Conservation (phyloP, 108 stramenopile genomes). For the Fistulifera pelliculosa region DNA sequence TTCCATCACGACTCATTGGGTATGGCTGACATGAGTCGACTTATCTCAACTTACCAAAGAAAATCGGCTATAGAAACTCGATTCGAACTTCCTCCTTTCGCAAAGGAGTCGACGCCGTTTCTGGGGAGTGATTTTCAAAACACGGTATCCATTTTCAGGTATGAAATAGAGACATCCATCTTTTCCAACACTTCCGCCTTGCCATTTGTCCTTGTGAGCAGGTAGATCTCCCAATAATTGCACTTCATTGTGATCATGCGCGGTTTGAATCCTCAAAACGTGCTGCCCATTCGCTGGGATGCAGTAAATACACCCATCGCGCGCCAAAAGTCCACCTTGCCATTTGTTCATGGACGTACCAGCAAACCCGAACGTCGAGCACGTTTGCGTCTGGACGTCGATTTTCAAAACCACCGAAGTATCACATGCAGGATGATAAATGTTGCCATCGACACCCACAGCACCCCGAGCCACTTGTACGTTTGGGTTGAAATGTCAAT, state of each 20-base stretch:
- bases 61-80: slow-evolving; percentile 27
- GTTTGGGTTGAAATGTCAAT: slow-evolving; percentile 12
- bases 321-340: slow-evolving; percentile 64
- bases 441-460: slow-evolving; percentile 68
- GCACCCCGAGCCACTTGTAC: slow-evolving; percentile 85
- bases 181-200: slow-evolving; percentile 61
- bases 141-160: slow-evolving; percentile 62
- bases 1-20: no score
- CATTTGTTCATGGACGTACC: slow-evolving; percentile 71
- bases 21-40: no score
- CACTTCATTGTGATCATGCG: slow-evolving; percentile 23
- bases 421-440: slow-evolving; percentile 77
- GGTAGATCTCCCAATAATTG: slow-evolving; percentile 53
- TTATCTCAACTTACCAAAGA: no score
- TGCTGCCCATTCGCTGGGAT: slow-evolving; percentile 58
- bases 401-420: slow-evolving; percentile 51
- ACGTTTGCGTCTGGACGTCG: slow-evolving; percentile 24
- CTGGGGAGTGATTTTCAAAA: slow-evolving; percentile 63
- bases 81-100: slow-evolving; percentile 32
- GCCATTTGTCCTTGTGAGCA: slow-evolving; percentile 67
- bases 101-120: slow-evolving; percentile 18
- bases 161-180: slow-evolving; percentile 73
- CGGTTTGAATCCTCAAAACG: slow-evolving; percentile 49
- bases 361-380: slow-evolving; percentile 38
- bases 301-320: slow-evolving; percentile 68